Base-by-base conservation (phyloP, 306 rosid genomes). In the Cicer yamashitae region DNA sequence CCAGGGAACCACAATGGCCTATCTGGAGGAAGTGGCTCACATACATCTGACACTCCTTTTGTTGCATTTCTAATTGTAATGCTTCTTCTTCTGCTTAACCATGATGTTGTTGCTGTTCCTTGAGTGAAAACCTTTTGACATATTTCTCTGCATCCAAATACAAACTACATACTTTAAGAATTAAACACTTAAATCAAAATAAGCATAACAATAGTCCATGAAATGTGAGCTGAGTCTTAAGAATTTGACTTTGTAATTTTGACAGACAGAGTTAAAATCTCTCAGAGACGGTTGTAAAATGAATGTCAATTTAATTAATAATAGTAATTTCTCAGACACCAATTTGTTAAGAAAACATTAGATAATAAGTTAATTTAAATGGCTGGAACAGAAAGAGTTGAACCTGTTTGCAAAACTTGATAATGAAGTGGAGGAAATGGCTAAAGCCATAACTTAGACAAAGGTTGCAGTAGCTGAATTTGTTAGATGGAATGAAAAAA, bases 1-100 rank as follows among this genome's bases (percentile, higher is more conserved):
- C 97, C 98, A 63, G 93, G 92, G 40, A 93, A 96, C 96, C 98
- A 93, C 76, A 93, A 67, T 1, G 98, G 98, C 61, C 98, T 86
- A 59, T 93, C 97, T 0, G 93, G 92, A 78, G 98, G 97, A 59
- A 91, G 93, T 77, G 98, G 96, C 45, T 85, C 93, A 70, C 98
- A 93, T 0, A 88, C 91, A 57, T 85, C 88, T 5, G 97, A 91
- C 6, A 91, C 93, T 25, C 96, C 92, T 70, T 93, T 91, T 13
- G 79, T 79, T 6, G 96, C 98, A 53, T 82, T 75, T 44, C 22
- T 22, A 67, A 47, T 67, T 48, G 79, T 73, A 20, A 75, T 22
- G 20, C 44, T 62, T 75, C 72, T 84, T 67, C 80, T 78, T 8
- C 78, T 79, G 10, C 25, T 71, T 53, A 78, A 22, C 1, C 64